Conservation (phyloP, 257 asterid genomes). For the Capsicum baccatum region DNA sequence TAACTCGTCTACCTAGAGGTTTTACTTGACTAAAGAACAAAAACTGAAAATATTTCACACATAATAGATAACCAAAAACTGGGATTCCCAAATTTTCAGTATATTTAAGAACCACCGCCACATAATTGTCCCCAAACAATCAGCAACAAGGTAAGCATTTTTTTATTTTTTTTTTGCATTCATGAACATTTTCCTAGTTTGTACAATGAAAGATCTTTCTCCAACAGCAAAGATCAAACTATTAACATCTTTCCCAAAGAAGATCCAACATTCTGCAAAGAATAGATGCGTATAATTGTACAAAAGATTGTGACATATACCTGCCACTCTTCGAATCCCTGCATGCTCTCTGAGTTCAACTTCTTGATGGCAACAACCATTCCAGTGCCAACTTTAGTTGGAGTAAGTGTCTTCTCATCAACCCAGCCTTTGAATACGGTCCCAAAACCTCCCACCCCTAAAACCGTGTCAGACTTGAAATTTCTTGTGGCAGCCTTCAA, state of each 20-base stretch:
- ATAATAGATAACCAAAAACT: background rate
- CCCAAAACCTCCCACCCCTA: slow-evolving; percentile 62
- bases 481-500: slow-evolving; percentile 50
- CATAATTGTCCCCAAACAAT: background rate
- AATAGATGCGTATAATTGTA: background rate
- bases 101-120: background rate
- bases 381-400: slow-evolving; percentile 47
- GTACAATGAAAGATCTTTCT: slow-evolving; percentile 5
- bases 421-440: slow-evolving; percentile 63
- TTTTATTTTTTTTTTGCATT: background rate
- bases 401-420: slow-evolving; percentile 50
- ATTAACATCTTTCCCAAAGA: background rate
- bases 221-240: slow-evolving; percentile 2
- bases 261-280: background rate
- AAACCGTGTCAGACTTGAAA: slow-evolving; percentile 50
- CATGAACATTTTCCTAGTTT: background rate
- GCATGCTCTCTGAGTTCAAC: slow-evolving; percentile 49
- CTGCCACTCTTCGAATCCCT: slow-evolving; percentile 64
- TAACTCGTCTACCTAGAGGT: background rate
- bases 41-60: background rate
- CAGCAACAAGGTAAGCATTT: background rate
- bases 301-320: slow-evolving; percentile 20
- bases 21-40: slow-evolving; percentile 12
- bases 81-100: slow-evolving; percentile 9
- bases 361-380: slow-evolving; percentile 59